Percentiles rank a stretch among this genome's conserved stretches.
Evolutionary conservation across 1,284 basidiomycete species (phyloP).

Genomic region (Cerrena zonata): DNA sequence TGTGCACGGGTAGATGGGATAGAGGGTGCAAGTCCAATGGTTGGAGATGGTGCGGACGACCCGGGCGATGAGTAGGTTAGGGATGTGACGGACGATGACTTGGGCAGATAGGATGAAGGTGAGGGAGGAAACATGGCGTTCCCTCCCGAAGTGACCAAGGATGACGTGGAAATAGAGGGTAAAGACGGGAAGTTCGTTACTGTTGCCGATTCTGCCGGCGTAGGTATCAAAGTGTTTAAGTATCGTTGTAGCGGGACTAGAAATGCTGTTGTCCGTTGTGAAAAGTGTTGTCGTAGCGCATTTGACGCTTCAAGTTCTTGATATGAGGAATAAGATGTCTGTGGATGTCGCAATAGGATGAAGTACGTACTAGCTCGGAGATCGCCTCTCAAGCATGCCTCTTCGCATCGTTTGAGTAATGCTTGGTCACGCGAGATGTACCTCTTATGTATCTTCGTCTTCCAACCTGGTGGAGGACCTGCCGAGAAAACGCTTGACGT

Average conservation of each 20-base stretch:
- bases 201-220: constrained; percentile 35
- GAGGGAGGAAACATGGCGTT: not conserved
- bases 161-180: constrained; percentile 2
- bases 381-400: constrained; percentile 41
- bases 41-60: constrained; percentile 4
- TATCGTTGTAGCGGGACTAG: constrained; percentile 92
- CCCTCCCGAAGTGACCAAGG: not conserved
- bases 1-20: not conserved
- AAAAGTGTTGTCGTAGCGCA: constrained; percentile 79
- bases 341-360: not conserved
- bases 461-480: constrained; percentile 66
- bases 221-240: constrained; percentile 83
- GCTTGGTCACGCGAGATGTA: constrained; percentile 80
- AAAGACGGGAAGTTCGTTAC: not conserved
- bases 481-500: constrained; percentile 22
- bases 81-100: constrained; percentile 10
- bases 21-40: constrained; percentile 2
- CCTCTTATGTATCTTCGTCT: constrained; percentile 74
- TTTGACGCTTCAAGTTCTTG: constrained; percentile 60
- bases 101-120: constrained; percentile 3
- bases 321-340: not conserved
- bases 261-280: constrained; percentile 80
- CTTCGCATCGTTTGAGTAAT: constrained; percentile 65
- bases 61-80: constrained; percentile 3
- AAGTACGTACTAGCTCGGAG: constrained; percentile 42